Evolutionary conservation across 352 stramenopile species (phyloP).

Genomic region (Phytopythium cucurbitacearum): DNA sequence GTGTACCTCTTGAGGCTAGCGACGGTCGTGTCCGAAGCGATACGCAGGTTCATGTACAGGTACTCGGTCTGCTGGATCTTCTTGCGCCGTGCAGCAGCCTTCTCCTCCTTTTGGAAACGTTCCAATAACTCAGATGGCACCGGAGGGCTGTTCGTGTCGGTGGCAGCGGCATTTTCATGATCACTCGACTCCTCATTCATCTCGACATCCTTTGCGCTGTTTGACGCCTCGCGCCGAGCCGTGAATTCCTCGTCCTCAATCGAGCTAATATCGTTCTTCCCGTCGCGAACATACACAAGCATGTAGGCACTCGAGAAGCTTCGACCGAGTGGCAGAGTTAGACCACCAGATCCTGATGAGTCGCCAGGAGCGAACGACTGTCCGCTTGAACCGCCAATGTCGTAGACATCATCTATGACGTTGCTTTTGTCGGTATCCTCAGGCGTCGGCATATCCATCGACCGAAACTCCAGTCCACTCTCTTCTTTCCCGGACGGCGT

Average conservation of each 20-base stretch:
- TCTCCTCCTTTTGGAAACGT: constrained; percentile 80
- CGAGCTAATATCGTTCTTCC: constrained; percentile 58
- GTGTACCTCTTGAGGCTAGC: constrained; percentile 65
- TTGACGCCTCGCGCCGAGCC: not conserved
- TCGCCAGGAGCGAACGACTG: constrained; percentile 5
- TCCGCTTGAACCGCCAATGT: constrained; percentile 8
- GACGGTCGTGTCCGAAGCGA: constrained; percentile 73
- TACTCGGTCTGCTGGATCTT: constrained; percentile 79
- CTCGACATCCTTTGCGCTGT: constrained; percentile 10
- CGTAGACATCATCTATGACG: constrained; percentile 29
- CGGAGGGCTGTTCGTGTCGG: constrained; percentile 24
- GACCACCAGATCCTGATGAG: constrained; percentile 20
- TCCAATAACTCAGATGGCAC: constrained; percentile 54
- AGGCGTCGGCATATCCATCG: constrained; percentile 18
- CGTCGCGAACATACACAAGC: constrained; percentile 84
- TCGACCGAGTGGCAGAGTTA: constrained; percentile 49
- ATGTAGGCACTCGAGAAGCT: constrained; percentile 88
- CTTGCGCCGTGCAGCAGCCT: constrained; percentile 59
- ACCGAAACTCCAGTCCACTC: constrained; percentile 37
- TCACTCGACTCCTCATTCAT: constrained; percentile 5
- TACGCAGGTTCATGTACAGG: constrained; percentile 74
- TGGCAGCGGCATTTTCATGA: not conserved
- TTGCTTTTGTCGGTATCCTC: constrained; percentile 8
- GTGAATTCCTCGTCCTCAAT: constrained; percentile 27
- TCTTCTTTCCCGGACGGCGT: constrained; percentile 9